Evolutionary conservation across 1,139 yeast genomes (phyloP).

Genomic region (Suhomyces guaymorum): DNA sequence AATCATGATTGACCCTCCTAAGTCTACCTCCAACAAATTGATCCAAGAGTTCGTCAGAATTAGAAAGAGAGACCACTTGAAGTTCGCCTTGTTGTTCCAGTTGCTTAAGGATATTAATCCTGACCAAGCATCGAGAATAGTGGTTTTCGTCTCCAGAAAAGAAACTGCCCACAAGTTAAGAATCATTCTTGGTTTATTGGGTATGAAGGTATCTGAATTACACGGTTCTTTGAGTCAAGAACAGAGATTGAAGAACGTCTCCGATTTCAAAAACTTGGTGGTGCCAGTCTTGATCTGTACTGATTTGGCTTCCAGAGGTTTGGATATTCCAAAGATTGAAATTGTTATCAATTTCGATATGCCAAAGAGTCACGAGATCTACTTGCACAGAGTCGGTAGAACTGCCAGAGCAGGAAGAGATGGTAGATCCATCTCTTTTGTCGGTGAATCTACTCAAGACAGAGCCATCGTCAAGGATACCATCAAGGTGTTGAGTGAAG

Average conservation of each 20-base stretch:
- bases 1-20: slow-evolving; percentile 95
- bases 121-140: slow-evolving; percentile 64
- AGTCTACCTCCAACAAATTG: slow-evolving; percentile 83
- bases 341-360: slow-evolving; percentile 91
- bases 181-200: slow-evolving; percentile 80
- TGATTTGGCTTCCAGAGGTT: slow-evolving; percentile 98
- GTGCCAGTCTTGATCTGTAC: slow-evolving; percentile 93
- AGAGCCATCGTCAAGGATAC: slow-evolving; percentile 88
- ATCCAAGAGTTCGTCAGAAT: slow-evolving; percentile 92
- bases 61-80: slow-evolving; percentile 80
- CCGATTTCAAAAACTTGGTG: slow-evolving; percentile 73
- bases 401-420: slow-evolving; percentile 99
- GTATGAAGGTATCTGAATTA: slow-evolving; percentile 85
- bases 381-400: slow-evolving; percentile 97
- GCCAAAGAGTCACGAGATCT: slow-evolving; percentile 90
- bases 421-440: slow-evolving; percentile 89
- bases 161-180: slow-evolving; percentile 87
- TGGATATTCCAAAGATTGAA: slow-evolving; percentile 97
- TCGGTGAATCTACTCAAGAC: slow-evolving; percentile 85
- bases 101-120: slow-evolving; percentile 67
- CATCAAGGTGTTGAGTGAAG: slow-evolving; percentile 55
- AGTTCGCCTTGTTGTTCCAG: slow-evolving; percentile 79
- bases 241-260: slow-evolving; percentile 84
- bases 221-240: slow-evolving; percentile 96
- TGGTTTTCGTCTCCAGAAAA: slow-evolving; percentile 88